A percentile compares a stretch with the other conserved stretches of the same genome.
Conservation (phyloP, 2,329 filamentous ascomycete species). For the Clonostachys chloroleuca region DNA sequence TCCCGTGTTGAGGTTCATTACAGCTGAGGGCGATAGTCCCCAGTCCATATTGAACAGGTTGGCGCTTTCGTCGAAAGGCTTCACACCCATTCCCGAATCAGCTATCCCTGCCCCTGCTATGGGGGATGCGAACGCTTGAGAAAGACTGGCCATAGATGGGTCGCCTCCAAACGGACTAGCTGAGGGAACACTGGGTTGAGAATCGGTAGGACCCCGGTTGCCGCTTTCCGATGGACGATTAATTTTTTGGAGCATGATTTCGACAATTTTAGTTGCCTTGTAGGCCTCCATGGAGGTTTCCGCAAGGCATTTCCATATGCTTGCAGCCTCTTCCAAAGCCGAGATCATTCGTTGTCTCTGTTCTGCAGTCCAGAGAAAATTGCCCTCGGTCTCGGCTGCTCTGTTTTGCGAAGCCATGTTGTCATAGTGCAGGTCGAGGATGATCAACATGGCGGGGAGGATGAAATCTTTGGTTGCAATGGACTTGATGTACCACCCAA, state of each 20-base stretch:
- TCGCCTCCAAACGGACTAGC: no score
- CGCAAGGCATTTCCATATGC: conserved; percentile 76
- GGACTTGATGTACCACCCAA: conserved; percentile 76
- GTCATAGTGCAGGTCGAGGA: conserved; percentile 75
- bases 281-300: conserved; percentile 84
- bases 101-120: conserved; percentile 17
- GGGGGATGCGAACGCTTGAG: conserved; percentile 6
- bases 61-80: conserved; percentile 25
- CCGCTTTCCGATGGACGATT: conserved; percentile 18
- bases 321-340: conserved; percentile 65
- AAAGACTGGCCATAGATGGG: conserved; percentile 1
- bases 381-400: conserved; percentile 32
- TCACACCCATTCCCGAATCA: conserved; percentile 10
- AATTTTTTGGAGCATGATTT: conserved; percentile 79
- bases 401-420: conserved; percentile 36
- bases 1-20: background rate
- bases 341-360: conserved; percentile 72
- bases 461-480: conserved; percentile 83
- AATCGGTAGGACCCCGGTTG: no score
- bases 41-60: conserved; percentile 41
- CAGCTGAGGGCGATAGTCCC: conserved; percentile 20
- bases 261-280: conserved; percentile 78
- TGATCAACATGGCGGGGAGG: conserved; percentile 79
- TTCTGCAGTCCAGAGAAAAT: conserved; percentile 50
- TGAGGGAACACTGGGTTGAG: no score